Conservation (phyloP, 345 rosid genomes). For the Euclidium syriacum region DNA sequence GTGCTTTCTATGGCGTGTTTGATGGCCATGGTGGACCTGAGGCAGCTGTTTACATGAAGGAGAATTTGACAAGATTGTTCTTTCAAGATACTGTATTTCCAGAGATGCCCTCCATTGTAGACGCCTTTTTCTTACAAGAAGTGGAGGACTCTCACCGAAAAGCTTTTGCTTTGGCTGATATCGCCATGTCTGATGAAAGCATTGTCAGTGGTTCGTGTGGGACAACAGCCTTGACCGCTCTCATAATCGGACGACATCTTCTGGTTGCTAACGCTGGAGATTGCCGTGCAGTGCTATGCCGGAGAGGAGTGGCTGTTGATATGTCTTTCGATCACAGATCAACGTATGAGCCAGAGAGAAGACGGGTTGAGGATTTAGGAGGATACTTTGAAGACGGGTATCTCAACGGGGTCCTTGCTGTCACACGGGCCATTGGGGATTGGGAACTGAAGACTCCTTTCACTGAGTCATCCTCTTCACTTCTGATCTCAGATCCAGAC, state of each 20-base stretch:
- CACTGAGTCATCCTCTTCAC: conserved; percentile 37
- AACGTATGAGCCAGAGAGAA: conserved; percentile 47
- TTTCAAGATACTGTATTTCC: conserved; percentile 79
- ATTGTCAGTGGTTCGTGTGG: conserved; percentile 61
- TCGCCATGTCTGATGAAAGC: conserved; percentile 53
- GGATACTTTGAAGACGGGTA: conserved; percentile 63
- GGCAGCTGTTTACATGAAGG: conserved; percentile 69
- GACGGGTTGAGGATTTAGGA: conserved; percentile 59
- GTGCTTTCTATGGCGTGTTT: conserved; percentile 82
- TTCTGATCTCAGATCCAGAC: conserved; percentile 83
- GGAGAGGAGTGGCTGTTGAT: conserved; percentile 53
- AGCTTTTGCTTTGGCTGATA: conserved; percentile 74
- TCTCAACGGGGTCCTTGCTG: conserved; percentile 64
- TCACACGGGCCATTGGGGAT: conserved; percentile 80
- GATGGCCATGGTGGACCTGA: conserved; percentile 88
- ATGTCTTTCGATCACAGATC: conserved; percentile 83
- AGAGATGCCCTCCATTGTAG: conserved; percentile 19
- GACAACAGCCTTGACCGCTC: conserved; percentile 80
- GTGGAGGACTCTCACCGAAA: conserved; percentile 60
- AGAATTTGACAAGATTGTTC: conserved; percentile 70
- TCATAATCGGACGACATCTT: conserved; percentile 69
- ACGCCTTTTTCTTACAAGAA: conserved; percentile 29
- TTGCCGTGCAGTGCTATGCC: conserved; percentile 77
- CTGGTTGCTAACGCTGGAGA: conserved; percentile 94
- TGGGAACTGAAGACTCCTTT: conserved; percentile 57